A percentile compares a stretch with the other conserved stretches of the same genome.
phyloP scores from a whole-genome alignment of 257 asterid genomes.

The Fraxinus americana region DNA sequence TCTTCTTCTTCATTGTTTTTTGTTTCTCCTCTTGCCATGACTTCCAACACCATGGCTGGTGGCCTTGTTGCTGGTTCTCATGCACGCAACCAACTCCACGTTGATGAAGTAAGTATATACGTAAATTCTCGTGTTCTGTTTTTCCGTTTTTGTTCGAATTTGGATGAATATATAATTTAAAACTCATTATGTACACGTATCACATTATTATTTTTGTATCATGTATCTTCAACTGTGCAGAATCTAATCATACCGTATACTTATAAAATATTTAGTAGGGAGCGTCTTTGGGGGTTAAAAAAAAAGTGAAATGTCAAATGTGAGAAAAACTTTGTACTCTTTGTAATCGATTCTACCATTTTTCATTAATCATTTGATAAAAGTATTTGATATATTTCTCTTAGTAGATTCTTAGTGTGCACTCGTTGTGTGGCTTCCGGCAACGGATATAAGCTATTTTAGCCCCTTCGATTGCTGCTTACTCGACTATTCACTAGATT shows the following conservation, averaged over 20 bases:
- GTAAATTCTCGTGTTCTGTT: neutral
- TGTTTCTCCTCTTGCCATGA: conserved; percentile 7
- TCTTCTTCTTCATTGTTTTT: neutral
- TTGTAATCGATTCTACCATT: too few species aligned
- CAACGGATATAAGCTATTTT: too few species aligned
- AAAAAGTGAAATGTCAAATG: too few species aligned
- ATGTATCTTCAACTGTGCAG: neutral
- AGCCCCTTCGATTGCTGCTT: too few species aligned
- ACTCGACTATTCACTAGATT: neutral
- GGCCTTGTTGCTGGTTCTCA: conserved; percentile 51
- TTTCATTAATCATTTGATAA: too few species aligned
- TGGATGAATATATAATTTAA: neutral
- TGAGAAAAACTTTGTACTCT: neutral
- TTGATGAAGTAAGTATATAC: conserved; percentile 40
- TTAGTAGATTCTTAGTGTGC: too few species aligned
- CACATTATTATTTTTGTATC: neutral
- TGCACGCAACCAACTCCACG: conserved; percentile 42
- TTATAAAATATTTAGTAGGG: neutral
- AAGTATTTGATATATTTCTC: too few species aligned
- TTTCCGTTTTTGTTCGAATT: neutral
- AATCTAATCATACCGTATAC: neutral
- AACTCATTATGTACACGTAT: neutral
- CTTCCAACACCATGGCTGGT: conserved; percentile 49
- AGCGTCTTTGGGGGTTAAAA: neutral
- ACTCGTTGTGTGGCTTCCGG: too few species aligned